Evolutionary conservation across 148 eudicot species (phyloP).

Genomic region (Arctostaphylos glauca): DNA sequence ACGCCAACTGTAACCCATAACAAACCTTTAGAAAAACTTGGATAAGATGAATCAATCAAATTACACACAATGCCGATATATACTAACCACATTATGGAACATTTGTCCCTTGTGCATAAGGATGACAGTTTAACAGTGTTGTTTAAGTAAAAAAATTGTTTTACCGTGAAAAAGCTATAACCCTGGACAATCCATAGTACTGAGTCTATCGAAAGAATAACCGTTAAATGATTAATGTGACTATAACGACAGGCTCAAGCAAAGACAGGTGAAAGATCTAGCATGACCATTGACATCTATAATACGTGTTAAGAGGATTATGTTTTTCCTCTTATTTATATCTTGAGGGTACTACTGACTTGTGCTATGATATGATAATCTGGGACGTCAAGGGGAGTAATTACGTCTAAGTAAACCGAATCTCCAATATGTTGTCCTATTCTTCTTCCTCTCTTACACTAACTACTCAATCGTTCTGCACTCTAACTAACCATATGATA

Average conservation of each 20-base stretch:
- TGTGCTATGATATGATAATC: neutral
- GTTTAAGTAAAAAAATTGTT: neutral
- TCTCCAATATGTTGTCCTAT: neutral
- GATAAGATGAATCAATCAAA: neutral
- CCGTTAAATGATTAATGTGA: neutral
- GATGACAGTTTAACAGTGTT: neutral
- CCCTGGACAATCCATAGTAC: neutral
- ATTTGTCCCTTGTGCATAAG: neutral
- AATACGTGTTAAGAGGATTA: neutral
- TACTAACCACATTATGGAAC: neutral
- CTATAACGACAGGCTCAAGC: neutral
- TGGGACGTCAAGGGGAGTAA: neutral
- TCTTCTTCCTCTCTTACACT: neutral
- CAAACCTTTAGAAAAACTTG: conserved; percentile 11
- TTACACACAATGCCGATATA: neutral
- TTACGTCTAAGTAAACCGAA: neutral
- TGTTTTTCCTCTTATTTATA: neutral
- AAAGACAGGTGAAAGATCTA: neutral
- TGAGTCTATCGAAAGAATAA: neutral
- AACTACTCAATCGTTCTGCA: neutral
- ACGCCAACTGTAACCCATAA: conserved; percentile 67
- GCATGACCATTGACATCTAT: neutral
- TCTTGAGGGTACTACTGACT: neutral
- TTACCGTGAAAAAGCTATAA: neutral
- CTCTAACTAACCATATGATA: neutral